Base-by-base conservation (phyloP, 345 rosid genomes). In the Moricandia arvensis region DNA sequence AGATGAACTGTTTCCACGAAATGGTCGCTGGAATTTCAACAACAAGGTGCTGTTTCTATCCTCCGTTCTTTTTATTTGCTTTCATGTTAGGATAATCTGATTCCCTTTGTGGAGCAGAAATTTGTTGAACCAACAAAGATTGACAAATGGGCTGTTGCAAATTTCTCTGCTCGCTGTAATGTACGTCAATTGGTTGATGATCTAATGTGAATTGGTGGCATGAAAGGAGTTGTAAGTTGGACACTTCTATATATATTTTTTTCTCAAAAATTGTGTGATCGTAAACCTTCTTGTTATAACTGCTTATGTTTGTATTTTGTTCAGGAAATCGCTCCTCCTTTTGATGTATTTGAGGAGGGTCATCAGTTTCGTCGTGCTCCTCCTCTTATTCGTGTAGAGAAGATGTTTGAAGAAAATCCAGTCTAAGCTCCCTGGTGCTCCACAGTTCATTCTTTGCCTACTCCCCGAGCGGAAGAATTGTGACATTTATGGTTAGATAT, bases 21-120 rank as follows among this genome's bases (percentile, higher is more conserved):
- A 88, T 57, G 98, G 98, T 9, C 86, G 97, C 2, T 94, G 98
- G 98, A 94, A 91, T 71, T 90, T 94, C 49, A 94, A 91, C 75
- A 89, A 91, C 17, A 94, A 94, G 98, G 98, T 91, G 21, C 4
- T 17, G n/a, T 34, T 7, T 30, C 59, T 37, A n/a, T n/a, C n/a
- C n/a, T n/a, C 7, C 12, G 8, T 4, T 68, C 4, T 49, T 34
- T 61, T 37, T 21, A 21, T 9, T 8, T 61, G 2, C 15, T 75
- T 49, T 45, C 57, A n/a, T 80, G 51, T 35, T n/a, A 67, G 49
- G 53, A 49, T 67, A 21, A 59, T 58, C 67, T 35, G 73, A 69
- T 45, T 31, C 54, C 24, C 24, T n/a, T 47, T 12, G 43, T 63
- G 72, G 53, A 49, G 24, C 76, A 91, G 98, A 84, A 86, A 91